Conservation (phyloP, 371 early-diverging fungal species). For the Quaeritorhiza haematococci region DNA sequence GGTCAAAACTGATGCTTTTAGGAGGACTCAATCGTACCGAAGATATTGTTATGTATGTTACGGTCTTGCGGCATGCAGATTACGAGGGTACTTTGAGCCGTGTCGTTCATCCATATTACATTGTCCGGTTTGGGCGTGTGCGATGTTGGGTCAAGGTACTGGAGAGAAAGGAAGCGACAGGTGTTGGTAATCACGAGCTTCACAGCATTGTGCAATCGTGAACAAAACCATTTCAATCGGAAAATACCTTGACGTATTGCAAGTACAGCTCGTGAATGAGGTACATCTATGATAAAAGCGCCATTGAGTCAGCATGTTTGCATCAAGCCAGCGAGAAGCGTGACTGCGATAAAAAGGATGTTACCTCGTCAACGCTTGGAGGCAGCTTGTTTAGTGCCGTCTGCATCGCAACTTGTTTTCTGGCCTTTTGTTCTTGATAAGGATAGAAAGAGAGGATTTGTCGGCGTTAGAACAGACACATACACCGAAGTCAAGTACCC, state of each 20-base stretch:
- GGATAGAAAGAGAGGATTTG: background rate
- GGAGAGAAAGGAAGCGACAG: background rate
- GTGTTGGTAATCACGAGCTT: slow-evolving; percentile 21
- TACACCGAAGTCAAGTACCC: background rate
- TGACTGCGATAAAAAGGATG: slow-evolving; percentile 30
- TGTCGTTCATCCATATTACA: slow-evolving; percentile 77
- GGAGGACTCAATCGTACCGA: slow-evolving; percentile 66
- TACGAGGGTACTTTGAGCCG: slow-evolving; percentile 63
- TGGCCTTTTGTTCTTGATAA: slow-evolving; percentile 52
- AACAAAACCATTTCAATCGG: slow-evolving; percentile 8
- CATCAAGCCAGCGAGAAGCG: too few species aligned
- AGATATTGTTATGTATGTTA: slow-evolving; percentile 89
- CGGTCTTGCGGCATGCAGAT: slow-evolving; percentile 79
- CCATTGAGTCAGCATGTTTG: slow-evolving; percentile 27
- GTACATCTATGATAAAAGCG: slow-evolving; percentile 19
- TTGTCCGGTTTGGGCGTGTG: slow-evolving; percentile 39
- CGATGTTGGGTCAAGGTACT: slow-evolving; percentile 4
- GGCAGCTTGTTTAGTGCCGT: slow-evolving; percentile 61
- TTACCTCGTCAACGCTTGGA: slow-evolving; percentile 73
- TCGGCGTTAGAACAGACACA: background rate
- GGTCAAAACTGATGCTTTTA: slow-evolving; percentile 71
- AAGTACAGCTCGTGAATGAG: slow-evolving; percentile 76
- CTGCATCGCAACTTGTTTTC: slow-evolving; percentile 55
- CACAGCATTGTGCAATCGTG: slow-evolving; percentile 1
- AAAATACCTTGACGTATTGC: slow-evolving; percentile 8